Base-by-base conservation (phyloP, 768 basidiomycete genomes). In the Russula griseocarnosa region DNA sequence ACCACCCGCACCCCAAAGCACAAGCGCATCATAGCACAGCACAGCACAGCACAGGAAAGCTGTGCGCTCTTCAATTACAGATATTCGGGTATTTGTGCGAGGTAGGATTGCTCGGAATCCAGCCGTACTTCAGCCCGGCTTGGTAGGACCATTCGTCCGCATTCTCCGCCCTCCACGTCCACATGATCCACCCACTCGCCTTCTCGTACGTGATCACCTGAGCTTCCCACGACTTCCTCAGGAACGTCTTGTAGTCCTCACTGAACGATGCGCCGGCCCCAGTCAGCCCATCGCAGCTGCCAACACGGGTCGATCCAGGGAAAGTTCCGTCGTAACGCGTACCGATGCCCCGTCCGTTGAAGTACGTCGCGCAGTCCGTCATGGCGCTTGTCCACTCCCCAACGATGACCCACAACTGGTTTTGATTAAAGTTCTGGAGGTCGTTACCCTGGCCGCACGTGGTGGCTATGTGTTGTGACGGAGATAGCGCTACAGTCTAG, bases 91-190 rank as follows among this genome's bases (percentile, higher is more conserved):
- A 90, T 70, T 76, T 69, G 55, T 75, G 71, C 47, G 80, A 51
- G 9, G 81, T 79, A 3, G 84, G 82, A 71, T 81, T 73, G 62
- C 78, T 73, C 14, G 94, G 93, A 71, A 96, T 95, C 91, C 90
- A 94, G 30, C 93, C 93, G 62, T 86, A 80, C 5, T 75, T 73
- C 40, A 95, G 77, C 46, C 92, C 92, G 49, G 88, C 86, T 69
- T 89, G 82, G 76, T 96, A 96, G 0, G 88, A 81, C 94, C 94
- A 97, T 65, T 96, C 94, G 68, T 92, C 90, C 3, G 90, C 86
- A 62, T 76, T 75, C 73, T 93, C 91, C 0, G 89, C 73, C 76
- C 91, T 92, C 90, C 90, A 92, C 2, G 87, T 83, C 90, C 90
- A 91, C 72, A 86, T 84, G 30, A 90, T 75, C 90, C 90, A 92